These are phyloP conservation scores for Gentiana macrophylla DNA, from an alignment of 257 asterid species.

Conservation along the genomic window DNA sequence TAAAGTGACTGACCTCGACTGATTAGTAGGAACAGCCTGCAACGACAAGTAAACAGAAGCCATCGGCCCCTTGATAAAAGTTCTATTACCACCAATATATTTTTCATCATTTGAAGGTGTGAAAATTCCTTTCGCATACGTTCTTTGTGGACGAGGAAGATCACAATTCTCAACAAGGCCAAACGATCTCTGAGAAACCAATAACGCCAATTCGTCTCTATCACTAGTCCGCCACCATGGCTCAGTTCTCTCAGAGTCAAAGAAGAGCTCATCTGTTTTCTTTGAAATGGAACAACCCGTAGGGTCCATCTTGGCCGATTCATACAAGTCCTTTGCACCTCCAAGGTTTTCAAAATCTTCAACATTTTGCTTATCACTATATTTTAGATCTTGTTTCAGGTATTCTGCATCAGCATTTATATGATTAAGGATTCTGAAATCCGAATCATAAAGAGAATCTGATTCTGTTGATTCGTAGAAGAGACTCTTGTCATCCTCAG, in stretches of 20 bases:
- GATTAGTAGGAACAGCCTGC: constrained; percentile 16
- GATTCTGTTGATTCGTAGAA: constrained; percentile 15
- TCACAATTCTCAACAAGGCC: constrained; percentile 66
- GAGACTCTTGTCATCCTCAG: constrained; percentile 15
- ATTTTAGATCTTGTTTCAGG: constrained; percentile 12
- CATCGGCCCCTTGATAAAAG: constrained; percentile 8
- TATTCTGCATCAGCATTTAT: constrained; percentile 17
- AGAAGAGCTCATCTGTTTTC: constrained; percentile 21
- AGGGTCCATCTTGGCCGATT: constrained; percentile 12
- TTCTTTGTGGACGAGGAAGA: constrained; percentile 64
- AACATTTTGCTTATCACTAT: constrained; percentile 7
- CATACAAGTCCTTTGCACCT: constrained; percentile 16
- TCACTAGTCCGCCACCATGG: constrained; percentile 94
- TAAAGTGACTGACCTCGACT: constrained; percentile 28
- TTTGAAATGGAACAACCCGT: constrained; percentile 29
- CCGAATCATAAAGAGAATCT: constrained; percentile 18
- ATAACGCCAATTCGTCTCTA: constrained; percentile 59
- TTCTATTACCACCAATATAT: constrained; percentile 13
- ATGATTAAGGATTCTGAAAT: constrained; percentile 13
- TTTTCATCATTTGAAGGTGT: neutral
- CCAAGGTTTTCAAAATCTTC: constrained; percentile 14
- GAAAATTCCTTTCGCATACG: constrained; percentile 23
- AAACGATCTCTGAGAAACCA: constrained; percentile 54
- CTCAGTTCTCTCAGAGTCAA: constrained; percentile 30
- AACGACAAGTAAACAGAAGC: constrained; percentile 17